phyloP scores from a whole-genome alignment of 371 early-diverging fungal genomes.

The Mortierella sp. region DNA sequence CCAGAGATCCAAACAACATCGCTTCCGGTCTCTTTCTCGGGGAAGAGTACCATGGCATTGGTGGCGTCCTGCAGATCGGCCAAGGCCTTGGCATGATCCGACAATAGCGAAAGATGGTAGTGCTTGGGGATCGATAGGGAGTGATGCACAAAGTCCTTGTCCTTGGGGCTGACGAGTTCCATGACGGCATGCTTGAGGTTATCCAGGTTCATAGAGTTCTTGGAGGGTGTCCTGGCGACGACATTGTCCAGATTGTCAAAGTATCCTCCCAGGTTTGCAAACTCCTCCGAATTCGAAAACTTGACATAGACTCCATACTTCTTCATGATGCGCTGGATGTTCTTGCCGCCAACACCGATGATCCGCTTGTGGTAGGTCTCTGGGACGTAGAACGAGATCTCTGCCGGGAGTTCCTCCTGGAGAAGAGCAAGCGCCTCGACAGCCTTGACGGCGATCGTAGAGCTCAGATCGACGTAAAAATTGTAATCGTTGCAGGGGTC shows the following conservation, averaged over 20 bases:
- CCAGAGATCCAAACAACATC: conserved; percentile 44
- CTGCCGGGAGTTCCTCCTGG: conserved; percentile 89
- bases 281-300: conserved; percentile 88
- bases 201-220: conserved; percentile 81
- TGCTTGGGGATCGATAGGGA: conserved; percentile 61
- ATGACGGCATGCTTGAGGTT: conserved; percentile 80
- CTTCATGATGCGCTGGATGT: conserved; percentile 96
- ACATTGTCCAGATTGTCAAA: conserved; percentile 88
- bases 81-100: conserved; percentile 57
- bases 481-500: conserved; percentile 79
- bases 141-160: conserved; percentile 62
- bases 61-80: conserved; percentile 66
- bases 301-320: conserved; percentile 96
- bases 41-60: conserved; percentile 66
- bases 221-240: conserved; percentile 89
- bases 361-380: conserved; percentile 94
- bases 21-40: conserved; percentile 60
- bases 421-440: conserved; percentile 79
- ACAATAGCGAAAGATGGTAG: conserved; percentile 62
- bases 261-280: conserved; percentile 81
- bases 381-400: conserved; percentile 89
- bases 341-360: conserved; percentile 95
- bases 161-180: conserved; percentile 76
- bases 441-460: conserved; percentile 66
- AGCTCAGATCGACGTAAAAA: conserved; percentile 80